Conservation (phyloP, 768 basidiomycete genomes). For the Agrocybe praecox region DNA sequence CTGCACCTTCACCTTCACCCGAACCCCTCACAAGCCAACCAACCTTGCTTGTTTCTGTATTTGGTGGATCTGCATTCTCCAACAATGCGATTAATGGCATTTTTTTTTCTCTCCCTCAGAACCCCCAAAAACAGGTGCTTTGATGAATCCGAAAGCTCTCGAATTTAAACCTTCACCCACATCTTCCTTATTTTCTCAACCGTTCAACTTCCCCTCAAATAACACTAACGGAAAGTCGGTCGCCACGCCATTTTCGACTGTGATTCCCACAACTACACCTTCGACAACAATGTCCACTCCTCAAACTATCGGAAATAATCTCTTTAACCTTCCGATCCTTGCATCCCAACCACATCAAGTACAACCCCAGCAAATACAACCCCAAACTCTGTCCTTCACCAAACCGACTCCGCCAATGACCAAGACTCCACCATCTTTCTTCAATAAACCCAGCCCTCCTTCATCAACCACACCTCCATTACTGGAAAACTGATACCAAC, state of each 20-base stretch:
- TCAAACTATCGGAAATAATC: too few relatives aligned
- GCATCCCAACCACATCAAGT: too few relatives aligned
- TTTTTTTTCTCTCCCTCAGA: neutral
- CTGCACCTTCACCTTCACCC: neutral
- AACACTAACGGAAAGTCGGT: constrained; percentile 2
- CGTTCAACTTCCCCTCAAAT: constrained; percentile 1
- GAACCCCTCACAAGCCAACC: constrained; percentile 6
- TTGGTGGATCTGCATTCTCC: constrained; percentile 2
- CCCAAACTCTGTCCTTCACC: constrained; percentile 15
- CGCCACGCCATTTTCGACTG: constrained; percentile 1
- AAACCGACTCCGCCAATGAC: constrained; percentile 11
- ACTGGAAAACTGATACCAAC: constrained; percentile 37
- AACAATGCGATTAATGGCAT: neutral
- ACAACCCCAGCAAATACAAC: neutral
- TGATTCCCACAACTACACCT: neutral
- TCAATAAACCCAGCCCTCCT: constrained; percentile 16
- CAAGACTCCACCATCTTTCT: constrained; percentile 4
- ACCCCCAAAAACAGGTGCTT: constrained; percentile 12
- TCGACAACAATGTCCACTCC: too few relatives aligned
- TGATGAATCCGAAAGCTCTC: constrained; percentile 22
- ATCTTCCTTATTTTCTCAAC: constrained; percentile 1
- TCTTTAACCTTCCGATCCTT: too few relatives aligned
- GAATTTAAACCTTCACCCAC: constrained; percentile 23
- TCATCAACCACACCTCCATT: constrained; percentile 22
- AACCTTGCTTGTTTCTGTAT: constrained; percentile 3